These are phyloP conservation scores for Xylaria acuta DNA, from an alignment of 495 filamentous ascomycete species.

Conservation along the genomic window DNA sequence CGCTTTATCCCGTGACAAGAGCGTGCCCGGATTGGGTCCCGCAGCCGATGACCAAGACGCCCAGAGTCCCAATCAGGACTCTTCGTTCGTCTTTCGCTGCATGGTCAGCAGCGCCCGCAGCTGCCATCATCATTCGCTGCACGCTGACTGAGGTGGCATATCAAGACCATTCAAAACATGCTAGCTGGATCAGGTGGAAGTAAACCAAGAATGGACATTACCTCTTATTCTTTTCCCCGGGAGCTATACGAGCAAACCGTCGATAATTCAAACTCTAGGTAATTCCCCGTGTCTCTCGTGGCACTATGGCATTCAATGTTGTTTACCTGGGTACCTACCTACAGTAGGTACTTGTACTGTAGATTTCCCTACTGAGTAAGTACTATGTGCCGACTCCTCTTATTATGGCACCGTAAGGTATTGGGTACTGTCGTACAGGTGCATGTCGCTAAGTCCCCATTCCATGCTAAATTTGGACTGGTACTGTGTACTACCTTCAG, in stretches of 20 bases:
- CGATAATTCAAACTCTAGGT: not conserved
- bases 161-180: not conserved
- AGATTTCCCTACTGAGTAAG: too few species aligned
- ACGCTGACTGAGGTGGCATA: conserved; percentile 24
- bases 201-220: conserved; percentile 7
- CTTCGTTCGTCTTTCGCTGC: conserved; percentile 14
- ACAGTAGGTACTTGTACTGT: too few species aligned
- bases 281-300: conserved; percentile 4
- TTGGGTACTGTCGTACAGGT: not conserved
- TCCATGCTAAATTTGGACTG: conserved; percentile 21
- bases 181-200: conserved; percentile 10
- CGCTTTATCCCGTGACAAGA: conserved; percentile 16
- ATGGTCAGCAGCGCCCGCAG: conserved; percentile 22
- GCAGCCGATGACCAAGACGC: conserved; percentile 18
- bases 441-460: conserved; percentile 9
- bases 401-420: conserved; percentile 13
- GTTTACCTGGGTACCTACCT: not conserved
- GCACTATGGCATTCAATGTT: not conserved
- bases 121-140: conserved; percentile 24
- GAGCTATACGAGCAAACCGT: not conserved
- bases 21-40: conserved; percentile 22
- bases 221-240: not conserved
- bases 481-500: not conserved
- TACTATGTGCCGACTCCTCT: too few species aligned
- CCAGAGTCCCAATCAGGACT: conserved; percentile 21